phyloP scores from a whole-genome alignment of 2,329 filamentous ascomycete species.

The Alternaria alternata region DNA sequence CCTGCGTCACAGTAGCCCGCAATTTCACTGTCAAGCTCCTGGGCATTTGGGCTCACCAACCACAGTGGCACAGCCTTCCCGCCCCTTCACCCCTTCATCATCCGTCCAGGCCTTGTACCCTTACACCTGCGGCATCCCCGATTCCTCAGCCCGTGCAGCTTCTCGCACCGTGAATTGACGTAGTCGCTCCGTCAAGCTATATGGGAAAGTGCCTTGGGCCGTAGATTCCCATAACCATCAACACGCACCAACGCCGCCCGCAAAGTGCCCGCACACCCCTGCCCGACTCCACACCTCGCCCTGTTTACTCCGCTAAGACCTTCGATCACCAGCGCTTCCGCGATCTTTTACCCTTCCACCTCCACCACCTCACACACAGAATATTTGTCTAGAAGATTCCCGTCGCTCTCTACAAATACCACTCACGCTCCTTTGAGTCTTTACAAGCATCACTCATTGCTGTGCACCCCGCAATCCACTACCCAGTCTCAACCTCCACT shows the following conservation, averaged over 20 bases:
- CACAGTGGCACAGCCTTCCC: constrained; percentile 1
- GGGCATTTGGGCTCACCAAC: constrained; percentile 13
- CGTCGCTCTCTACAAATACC: constrained; percentile 29
- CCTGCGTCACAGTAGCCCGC: constrained; percentile 7
- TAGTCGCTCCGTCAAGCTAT: constrained; percentile 27
- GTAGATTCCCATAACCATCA: constrained; percentile 25
- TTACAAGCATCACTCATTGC: constrained; percentile 11
- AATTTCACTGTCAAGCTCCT: constrained; percentile 1
- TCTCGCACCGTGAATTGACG: constrained; percentile 10
- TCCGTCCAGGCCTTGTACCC: constrained; percentile 1
- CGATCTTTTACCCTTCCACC: constrained; percentile 28
- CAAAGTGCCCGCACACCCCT: constrained; percentile 23
- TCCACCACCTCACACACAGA: constrained; percentile 13
- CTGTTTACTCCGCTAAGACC: constrained; percentile 32
- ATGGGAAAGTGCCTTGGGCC: constrained; percentile 27
- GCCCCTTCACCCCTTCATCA: constrained; percentile 3
- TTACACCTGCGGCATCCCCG: neutral
- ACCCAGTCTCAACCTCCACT: constrained; percentile 12
- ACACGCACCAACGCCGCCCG: constrained; percentile 11
- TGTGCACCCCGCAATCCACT: constrained; percentile 3
- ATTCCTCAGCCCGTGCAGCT: constrained; percentile 7
- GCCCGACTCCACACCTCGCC: constrained; percentile 34
- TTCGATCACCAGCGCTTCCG: constrained; percentile 35
- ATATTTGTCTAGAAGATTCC: constrained; percentile 24
- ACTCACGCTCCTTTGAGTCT: constrained; percentile 25